phyloP scores from a whole-genome alignment of 495 filamentous ascomycete genomes.

The Daldinia childiae region DNA sequence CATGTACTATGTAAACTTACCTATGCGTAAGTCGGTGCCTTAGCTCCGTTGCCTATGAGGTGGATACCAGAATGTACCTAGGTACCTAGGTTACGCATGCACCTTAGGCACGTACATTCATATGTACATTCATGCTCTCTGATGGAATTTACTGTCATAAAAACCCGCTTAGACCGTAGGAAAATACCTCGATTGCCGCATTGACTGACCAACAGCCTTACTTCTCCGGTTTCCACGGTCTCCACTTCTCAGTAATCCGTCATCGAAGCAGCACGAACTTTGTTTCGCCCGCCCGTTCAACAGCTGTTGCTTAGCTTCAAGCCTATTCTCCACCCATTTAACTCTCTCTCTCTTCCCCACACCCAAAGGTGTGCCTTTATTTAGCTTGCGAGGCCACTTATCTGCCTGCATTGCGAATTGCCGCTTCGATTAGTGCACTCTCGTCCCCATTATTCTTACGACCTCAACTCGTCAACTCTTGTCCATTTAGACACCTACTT shows the following conservation, averaged over 20 bases:
- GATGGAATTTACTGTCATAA: background rate
- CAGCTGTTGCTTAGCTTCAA: conserved; percentile 14
- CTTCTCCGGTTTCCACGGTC: background rate
- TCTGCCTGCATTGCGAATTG: conserved; percentile 41
- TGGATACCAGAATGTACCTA: background rate
- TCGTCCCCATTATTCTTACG: conserved; percentile 1
- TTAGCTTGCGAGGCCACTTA: conserved; percentile 35
- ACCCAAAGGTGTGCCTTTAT: conserved; percentile 17
- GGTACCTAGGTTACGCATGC: background rate
- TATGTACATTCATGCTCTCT: background rate
- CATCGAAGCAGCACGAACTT: conserved; percentile 1
- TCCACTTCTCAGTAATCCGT: conserved; percentile 20
- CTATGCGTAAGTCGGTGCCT: too few species aligned
- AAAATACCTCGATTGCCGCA: background rate
- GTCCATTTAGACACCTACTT: conserved; percentile 3
- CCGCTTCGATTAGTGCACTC: conserved; percentile 30
- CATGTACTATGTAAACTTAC: too few species aligned
- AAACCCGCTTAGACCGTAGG: background rate
- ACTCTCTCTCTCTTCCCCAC: conserved; percentile 20
- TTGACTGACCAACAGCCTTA: conserved; percentile 17
- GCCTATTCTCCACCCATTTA: conserved; percentile 14
- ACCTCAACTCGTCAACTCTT: conserved; percentile 7
- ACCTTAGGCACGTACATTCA: too few species aligned
- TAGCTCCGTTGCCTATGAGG: background rate
- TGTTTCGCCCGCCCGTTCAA: background rate